Evolutionary conservation across 2,329 filamentous ascomycete species (phyloP).

Genomic region (Colletotrichum sp.): DNA sequence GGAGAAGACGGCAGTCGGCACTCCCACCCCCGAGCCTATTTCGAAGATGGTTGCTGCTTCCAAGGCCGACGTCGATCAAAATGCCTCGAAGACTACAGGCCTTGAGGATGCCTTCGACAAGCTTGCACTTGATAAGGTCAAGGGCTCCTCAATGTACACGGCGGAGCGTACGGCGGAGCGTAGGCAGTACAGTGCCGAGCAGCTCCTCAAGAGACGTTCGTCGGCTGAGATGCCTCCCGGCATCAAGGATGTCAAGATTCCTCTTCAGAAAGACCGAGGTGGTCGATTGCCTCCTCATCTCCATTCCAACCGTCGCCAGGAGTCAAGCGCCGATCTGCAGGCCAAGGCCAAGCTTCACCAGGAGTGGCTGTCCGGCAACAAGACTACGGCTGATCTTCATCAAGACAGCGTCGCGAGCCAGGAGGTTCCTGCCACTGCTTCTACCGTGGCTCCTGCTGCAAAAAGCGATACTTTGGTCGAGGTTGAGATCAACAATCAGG

Average conservation of each 20-base stretch:
- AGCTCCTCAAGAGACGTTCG: background rate
- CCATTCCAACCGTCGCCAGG: background rate
- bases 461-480: background rate
- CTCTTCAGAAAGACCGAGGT: background rate
- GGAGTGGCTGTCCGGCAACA: background rate
- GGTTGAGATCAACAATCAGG: background rate
- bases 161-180: background rate
- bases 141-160: slow-evolving; percentile 5
- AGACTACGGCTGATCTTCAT: background rate
- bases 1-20: background rate
- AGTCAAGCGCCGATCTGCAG: background rate
- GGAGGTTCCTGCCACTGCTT: background rate
- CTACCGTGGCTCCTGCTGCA: background rate
- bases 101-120: background rate
- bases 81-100: background rate
- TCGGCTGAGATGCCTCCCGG: background rate
- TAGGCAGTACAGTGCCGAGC: background rate
- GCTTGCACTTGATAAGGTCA: slow-evolving; percentile 3
- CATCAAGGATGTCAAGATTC: slow-evolving; percentile 4
- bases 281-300: background rate
- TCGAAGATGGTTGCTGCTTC: background rate
- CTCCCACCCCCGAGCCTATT: background rate
- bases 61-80: background rate
- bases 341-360: background rate
- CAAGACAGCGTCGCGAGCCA: background rate